Base-by-base conservation (phyloP, 2,329 filamentous ascomycete species). In the Botrytis medusae region DNA sequence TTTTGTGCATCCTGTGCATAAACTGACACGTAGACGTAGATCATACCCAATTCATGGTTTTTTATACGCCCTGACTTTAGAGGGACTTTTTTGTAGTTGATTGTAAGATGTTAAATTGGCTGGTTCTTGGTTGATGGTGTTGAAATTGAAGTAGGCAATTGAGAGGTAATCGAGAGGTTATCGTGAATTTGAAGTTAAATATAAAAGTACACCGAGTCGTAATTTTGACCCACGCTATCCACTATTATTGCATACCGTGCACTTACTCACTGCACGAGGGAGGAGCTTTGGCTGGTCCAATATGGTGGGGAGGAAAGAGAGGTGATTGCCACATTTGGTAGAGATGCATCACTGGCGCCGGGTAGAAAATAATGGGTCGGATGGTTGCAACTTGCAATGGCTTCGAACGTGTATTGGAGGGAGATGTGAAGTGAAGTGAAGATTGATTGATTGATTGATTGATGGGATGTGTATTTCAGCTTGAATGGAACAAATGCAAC, bases 1-100 rank as follows among this genome's bases (percentile, higher is more conserved):
- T 65, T 48, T 65, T 65, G 42, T 71, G 69, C 69, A 64, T 71
- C n/a, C 29, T 57, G 48, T 57, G 65, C 65, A 69, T 69, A 59
- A 65, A 71, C 34, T 71, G 69, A 71, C 69, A 71, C 59, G 69
- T 71, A 71, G 29, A 54, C 64, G 69, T 51, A 29, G 59, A 71
- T 71, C 59, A 64, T 32, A 25, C 9, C n/a, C 20, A 71, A 32
- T 64, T 48, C 42, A 64, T 32, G 25, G 32, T 32, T 42, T 69
- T 29, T 10, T 1, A 69, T 69, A 69, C 34, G 51, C 22, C 16
- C 29, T 29, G 37, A 25, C 40, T 54, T 57, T 57, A 37, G 40
- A 42, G n/a, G 37, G n/a, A 40, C 22, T n/a, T 16, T 16, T 69
- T 42, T 25, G n/a, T 9, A 42, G 48, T 29, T 44, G 65, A 57